Base-by-base conservation (phyloP, 2,329 filamentous ascomycete species). In the Botrytis squamosa region DNA sequence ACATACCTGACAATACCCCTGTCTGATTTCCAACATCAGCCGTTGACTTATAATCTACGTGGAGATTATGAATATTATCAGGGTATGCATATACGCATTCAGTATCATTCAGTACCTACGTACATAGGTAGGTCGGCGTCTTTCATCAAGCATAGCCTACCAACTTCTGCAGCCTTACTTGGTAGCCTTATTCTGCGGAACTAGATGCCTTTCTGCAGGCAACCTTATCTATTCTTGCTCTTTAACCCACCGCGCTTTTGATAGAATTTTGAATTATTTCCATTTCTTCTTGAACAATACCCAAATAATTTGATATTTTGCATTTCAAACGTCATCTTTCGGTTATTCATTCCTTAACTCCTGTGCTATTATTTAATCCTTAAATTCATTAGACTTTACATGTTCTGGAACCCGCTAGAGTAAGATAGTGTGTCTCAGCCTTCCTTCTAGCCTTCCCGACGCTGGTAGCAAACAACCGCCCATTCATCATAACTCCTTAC, bases 381-480 rank as follows among this genome's bases (percentile, higher is more conserved):
- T 49, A 40, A 10, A 49, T 49, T 33, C 10, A 29, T 18, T 29
- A 18, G 36, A 68, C 25, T 5, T 40, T 55, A 16, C 65, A 10
- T 16, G 36, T 57, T 55, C 25, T 52, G 38, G 36, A 68, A 68
- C 52, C 14, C 49, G 25, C 46, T 67, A 5, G 65, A 64, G 42
- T 18, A 22, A 70, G 22, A 38, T 29, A 38, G 40, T 55, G 29
- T 52, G 52, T 60, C 70, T 66, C 67, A 76, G 74, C 74, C 73
- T 73, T 71, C 55, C 44, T 55, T 77, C 74, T 42, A 76, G 75
- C 75, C 75, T 76, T 74, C 67, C 65, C 55, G 52, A 73, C 44
- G 62, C 65, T 71, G 52, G 40, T 55, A n/a, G 36, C 64, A 16
- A n/a, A 69, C 62, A n/a, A 42, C 33, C 62, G 22, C 4, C 14